Evolutionary conservation across 2,329 filamentous ascomycete species (phyloP).

Genomic region (Emydomyces testavorans): DNA sequence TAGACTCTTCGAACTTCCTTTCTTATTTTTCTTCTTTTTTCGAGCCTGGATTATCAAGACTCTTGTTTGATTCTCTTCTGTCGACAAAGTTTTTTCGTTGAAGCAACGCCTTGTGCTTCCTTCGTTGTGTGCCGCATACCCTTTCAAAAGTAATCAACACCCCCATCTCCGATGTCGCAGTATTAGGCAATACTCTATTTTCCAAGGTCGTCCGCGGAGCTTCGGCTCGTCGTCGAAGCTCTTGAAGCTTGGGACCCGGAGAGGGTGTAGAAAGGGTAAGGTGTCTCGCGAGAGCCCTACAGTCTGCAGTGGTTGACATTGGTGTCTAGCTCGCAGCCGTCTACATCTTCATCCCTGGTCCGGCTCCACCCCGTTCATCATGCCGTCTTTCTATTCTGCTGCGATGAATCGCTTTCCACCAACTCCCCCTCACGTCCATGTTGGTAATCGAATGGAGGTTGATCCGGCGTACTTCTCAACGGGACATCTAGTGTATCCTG

Average conservation of each 20-base stretch:
- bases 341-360: constrained; percentile 31
- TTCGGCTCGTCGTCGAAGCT: constrained; percentile 33
- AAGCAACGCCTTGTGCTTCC: neutral
- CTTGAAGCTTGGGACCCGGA: constrained; percentile 26
- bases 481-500: constrained; percentile 29
- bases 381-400: constrained; percentile 36
- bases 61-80: neutral
- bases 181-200: constrained; percentile 27
- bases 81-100: neutral
- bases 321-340: constrained; percentile 18
- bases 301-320: constrained; percentile 19
- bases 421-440: constrained; percentile 33
- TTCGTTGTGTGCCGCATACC: neutral
- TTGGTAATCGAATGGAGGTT: constrained; percentile 28
- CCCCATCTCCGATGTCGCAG: constrained; percentile 28
- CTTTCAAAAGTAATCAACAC: neutral
- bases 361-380: constrained; percentile 20
- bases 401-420: constrained; percentile 33
- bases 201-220: constrained; percentile 24
- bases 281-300: neutral
- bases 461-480: constrained; percentile 32
- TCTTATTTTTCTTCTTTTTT: neutral
- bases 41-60: neutral
- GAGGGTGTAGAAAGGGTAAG: constrained; percentile 32
- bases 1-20: neutral